Conservation (phyloP, 2,329 filamentous ascomycete species). For the Colletotrichum eremochloae region DNA sequence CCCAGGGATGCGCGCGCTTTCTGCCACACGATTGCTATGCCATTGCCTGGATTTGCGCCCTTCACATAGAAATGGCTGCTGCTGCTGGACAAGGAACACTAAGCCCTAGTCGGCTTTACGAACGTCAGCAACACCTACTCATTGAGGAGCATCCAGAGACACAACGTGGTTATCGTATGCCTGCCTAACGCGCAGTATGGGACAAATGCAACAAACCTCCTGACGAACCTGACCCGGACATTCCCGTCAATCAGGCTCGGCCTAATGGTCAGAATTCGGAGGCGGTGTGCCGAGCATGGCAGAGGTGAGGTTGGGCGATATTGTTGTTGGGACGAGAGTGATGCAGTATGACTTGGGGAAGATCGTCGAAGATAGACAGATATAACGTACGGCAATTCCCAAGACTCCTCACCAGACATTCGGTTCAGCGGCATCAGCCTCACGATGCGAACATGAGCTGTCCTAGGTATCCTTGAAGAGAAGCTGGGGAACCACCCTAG, state of each 20-base stretch:
- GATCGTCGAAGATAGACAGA: conserved; percentile 7
- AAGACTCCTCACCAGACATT: conserved; percentile 15
- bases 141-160: not conserved
- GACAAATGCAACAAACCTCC: conserved; percentile 14
- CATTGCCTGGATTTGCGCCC: conserved; percentile 44
- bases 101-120: not conserved
- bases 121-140: conserved; percentile 29
- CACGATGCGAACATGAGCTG: conserved; percentile 33
- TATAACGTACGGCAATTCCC: conserved; percentile 33
- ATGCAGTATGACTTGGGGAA: conserved; percentile 45
- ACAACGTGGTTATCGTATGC: conserved; percentile 29
- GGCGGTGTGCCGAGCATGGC: conserved; percentile 44
- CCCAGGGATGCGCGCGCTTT: not conserved
- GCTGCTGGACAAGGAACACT: conserved; percentile 43
- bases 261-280: conserved; percentile 49
- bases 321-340: conserved; percentile 43
- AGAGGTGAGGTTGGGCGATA: conserved; percentile 43
- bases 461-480: not conserved
- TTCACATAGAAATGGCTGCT: conserved; percentile 41
- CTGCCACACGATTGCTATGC: conserved; percentile 34
- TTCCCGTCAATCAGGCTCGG: conserved; percentile 33
- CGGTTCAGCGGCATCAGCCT: conserved; percentile 25
- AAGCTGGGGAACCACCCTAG: not conserved
- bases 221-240: conserved; percentile 36
- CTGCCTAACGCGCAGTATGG: conserved; percentile 17